Conservation (phyloP, 139 green algal species). For the Yamagishiella unicocca region DNA sequence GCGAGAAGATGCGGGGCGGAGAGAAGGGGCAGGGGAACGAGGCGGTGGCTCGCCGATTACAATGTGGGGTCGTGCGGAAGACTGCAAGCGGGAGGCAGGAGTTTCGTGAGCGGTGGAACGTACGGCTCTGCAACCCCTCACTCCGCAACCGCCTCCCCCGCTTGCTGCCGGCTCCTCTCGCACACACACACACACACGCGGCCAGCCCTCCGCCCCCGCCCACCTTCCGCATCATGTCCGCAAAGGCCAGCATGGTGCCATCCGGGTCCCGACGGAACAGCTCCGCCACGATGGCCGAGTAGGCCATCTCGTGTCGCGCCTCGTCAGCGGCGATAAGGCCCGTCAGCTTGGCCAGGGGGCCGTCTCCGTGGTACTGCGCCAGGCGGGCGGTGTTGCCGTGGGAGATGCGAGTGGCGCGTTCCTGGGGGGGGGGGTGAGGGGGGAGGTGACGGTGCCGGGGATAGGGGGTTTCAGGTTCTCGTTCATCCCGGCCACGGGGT, state of each 20-base stretch:
- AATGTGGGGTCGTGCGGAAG: not conserved
- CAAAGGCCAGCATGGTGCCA: conserved; percentile 91
- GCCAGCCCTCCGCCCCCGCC: not conserved
- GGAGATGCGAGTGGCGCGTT: conserved; percentile 75
- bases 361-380: conserved; percentile 90
- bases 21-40: too few species aligned
- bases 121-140: not conserved
- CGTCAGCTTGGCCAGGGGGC: conserved; percentile 83
- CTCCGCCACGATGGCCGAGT: conserved; percentile 58
- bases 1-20: too few species aligned
- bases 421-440: not conserved
- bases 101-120: not conserved
- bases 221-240: conserved; percentile 98
- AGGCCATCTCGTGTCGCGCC: conserved; percentile 92
- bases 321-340: conserved; percentile 95
- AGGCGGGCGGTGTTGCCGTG: conserved; percentile 96
- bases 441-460: not conserved
- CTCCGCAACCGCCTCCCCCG: not conserved
- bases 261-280: conserved; percentile 50
- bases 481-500: too few species aligned
- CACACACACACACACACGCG: not conserved
- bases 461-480: not conserved
- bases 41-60: too few species aligned
- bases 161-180: not conserved
- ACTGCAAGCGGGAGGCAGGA: not conserved